Base-by-base conservation (phyloP, 768 basidiomycete genomes). In the Suillus plorans region DNA sequence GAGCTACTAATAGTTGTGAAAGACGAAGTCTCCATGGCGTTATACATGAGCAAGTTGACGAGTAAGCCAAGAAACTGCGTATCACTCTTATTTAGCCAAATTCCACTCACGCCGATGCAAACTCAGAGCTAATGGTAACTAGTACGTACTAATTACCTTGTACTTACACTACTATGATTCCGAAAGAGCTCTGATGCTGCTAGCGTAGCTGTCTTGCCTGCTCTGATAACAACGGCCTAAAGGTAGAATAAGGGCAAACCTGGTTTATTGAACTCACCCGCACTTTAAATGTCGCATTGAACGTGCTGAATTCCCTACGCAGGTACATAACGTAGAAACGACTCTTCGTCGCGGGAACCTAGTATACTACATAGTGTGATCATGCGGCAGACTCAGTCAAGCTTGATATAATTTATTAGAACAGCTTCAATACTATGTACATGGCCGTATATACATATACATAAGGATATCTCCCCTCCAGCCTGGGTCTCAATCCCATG, bases 161-260 rank as follows among this genome's bases (percentile, higher is more conserved):
- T 31, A 31, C 31, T 6, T 31, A 31, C 31, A 31, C 31, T 31
- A 31, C 31, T 7, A 31, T 31, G 31, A 31, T 31, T 31, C 31
- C 31, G 31, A 31, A 31, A 31, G 5, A 31, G 31, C 31, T 31
- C 31, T 31, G 31, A 31, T 31, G 31, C 31, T 6, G 31, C 6
- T 31, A 31, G 31, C 31, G 31, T 7, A 31, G 31, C 1, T 31
- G 31, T 1, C 6, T 31, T 31, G 31, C 31, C 5, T 31, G 31
- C 31, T 31, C 31, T 5, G 31, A 31, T 31, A 5, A 31, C 31
- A 31, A 31, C 31, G 5, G 31, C 31, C 1, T 31, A 6, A 31
- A 31, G 31, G 31, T 6, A 31, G 31, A 31, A 31, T 0, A 36
- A 63, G 74, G 69, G 68, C 63, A 22, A 34, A 18, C 1, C 5